Evolutionary conservation across 2,329 filamentous ascomycete genomes (phyloP).

Genomic region (Cadophora malorum): DNA sequence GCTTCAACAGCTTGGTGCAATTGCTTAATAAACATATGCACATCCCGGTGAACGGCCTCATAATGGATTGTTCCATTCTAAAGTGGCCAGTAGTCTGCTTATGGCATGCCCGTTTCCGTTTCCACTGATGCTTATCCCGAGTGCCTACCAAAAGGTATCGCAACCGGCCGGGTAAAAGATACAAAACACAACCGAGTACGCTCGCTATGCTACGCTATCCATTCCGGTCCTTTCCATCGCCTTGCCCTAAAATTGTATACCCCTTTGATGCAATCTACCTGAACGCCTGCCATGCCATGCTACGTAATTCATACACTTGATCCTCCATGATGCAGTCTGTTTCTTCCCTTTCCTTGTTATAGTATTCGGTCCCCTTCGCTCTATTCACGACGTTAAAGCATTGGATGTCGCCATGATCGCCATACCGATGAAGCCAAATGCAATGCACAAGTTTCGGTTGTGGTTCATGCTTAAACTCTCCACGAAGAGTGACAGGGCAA

Average conservation of each 20-base stretch:
- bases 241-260: background rate
- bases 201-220: background rate
- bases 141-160: background rate
- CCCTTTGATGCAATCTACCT: background rate
- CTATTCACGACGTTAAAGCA: constrained; percentile 72
- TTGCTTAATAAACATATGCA: no score
- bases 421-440: constrained; percentile 88
- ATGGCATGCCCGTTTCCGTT: background rate
- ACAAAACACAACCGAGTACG: background rate
- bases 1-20: background rate
- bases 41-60: no score
- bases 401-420: constrained; percentile 83
- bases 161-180: background rate
- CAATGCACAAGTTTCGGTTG: constrained; percentile 76
- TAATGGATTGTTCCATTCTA: background rate
- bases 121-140: background rate
- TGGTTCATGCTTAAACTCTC: constrained; percentile 86
- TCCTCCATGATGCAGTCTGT: background rate
- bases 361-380: background rate
- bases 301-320: constrained; percentile 20
- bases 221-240: background rate
- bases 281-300: constrained; percentile 20
- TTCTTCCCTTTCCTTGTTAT: background rate
- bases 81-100: no score
- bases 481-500: constrained; percentile 86